Base-by-base conservation (phyloP, 2,329 filamentous ascomycete genomes). In the Metarhizium robertsii region DNA sequence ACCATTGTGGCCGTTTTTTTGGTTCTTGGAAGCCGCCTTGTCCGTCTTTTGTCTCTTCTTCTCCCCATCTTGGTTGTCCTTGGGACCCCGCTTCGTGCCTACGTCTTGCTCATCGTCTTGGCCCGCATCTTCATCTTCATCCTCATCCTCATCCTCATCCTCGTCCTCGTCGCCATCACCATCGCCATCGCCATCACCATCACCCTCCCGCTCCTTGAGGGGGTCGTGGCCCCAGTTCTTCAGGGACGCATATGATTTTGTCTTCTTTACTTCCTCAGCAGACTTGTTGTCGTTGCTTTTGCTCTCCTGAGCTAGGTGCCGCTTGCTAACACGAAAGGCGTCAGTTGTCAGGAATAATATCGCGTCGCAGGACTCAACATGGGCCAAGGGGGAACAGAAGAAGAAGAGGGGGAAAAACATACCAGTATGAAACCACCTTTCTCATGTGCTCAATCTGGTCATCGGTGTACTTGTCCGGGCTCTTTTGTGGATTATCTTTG, bases 221-320 rank as follows among this genome's bases (percentile, higher is more conserved):
- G 74, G 66, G 64, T 82, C 79, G 59, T 81, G 78, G 0, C 78
- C 78, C 81, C 81, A 84, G 57, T 85, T 85, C 72, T 84, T 84
- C 60, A 85, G 68, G 4, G 77, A 81, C 32, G 77, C 80, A 50
- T 85, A 84, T 0, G 73, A 77, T 59, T 77, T 78, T 38, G 74
- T 77, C 66, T 75, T 70, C 50, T 75, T 75, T 7, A 74, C 65
- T n/a, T 75, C 72, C 13, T 71, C 69, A 0, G 64, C 58, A 0
- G 74, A 66, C 52, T 81, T 80, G 60, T 84, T 72, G 55, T 74
- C 70, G 62, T 85, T 84, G 38, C 73, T 74, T 58, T 75, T 78
- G 55, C 78, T 75, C 66, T 87, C 84, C 61, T 86, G 83, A 0
- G 83, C 84, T 0, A 88, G 69, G 69, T 87, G 84, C 4, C 83